Percentiles rank a stretch among this genome's conserved stretches.
phyloP scores from a whole-genome alignment of 2,329 filamentous ascomycete genomes.

The Neocatenulostroma microsporum region DNA sequence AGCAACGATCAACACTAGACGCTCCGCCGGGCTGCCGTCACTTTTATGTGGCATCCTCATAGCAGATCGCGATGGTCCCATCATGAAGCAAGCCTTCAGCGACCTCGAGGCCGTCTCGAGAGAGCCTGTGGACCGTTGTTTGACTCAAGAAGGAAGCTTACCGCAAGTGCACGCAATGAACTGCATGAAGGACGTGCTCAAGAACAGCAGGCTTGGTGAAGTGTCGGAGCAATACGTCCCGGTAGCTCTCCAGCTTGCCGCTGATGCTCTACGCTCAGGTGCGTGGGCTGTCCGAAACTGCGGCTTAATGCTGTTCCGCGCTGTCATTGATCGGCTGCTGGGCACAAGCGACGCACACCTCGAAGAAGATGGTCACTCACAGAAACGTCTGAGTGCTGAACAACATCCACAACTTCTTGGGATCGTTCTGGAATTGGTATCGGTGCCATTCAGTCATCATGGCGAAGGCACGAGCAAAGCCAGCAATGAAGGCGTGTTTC shows the following conservation, averaged over 20 bases:
- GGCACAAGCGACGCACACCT: slow-evolving; percentile 60
- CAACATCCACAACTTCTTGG: slow-evolving; percentile 59
- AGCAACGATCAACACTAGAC: slow-evolving; percentile 69
- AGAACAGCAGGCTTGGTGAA: slow-evolving; percentile 66
- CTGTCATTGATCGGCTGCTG: slow-evolving; percentile 70
- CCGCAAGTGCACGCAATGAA: slow-evolving; percentile 94
- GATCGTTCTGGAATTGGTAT: slow-evolving; percentile 56
- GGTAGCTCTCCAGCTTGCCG: slow-evolving; percentile 68
- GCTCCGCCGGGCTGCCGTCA: slow-evolving; percentile 86
- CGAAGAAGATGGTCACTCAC: slow-evolving; percentile 45
- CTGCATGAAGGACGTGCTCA: slow-evolving; percentile 86
- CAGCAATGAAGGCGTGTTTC: slow-evolving; percentile 78
- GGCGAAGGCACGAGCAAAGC: slow-evolving; percentile 1
- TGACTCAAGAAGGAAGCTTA: slow-evolving; percentile 49
- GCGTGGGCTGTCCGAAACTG: slow-evolving; percentile 95
- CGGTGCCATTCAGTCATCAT: slow-evolving; percentile 11
- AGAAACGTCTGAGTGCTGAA: slow-evolving; percentile 58
- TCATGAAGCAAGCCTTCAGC: slow-evolving; percentile 58
- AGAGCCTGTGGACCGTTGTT: slow-evolving; percentile 15
- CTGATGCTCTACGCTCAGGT: slow-evolving; percentile 67
- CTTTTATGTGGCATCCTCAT: slow-evolving; percentile 74
- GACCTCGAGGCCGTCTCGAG: slow-evolving; percentile 54
- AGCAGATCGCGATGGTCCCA: slow-evolving; percentile 48
- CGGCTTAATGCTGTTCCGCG: slow-evolving; percentile 78
- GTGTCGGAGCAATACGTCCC: slow-evolving; percentile 68